Base-by-base conservation (phyloP, 2,329 filamentous ascomycete species). In the Colletotrichum aenigma region DNA sequence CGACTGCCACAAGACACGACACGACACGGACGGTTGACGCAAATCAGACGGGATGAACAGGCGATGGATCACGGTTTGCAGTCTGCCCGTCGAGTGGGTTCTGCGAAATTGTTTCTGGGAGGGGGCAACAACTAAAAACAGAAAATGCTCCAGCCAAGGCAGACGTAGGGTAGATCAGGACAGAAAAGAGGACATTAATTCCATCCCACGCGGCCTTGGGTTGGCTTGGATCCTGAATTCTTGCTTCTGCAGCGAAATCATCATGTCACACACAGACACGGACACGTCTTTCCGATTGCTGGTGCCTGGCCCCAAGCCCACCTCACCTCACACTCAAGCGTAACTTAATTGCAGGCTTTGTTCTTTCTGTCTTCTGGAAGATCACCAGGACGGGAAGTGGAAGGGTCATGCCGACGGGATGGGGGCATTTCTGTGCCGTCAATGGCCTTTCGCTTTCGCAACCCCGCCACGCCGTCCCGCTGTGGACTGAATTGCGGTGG, bases 21-120 rank as follows among this genome's bases (percentile, higher is more conserved):
- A 62, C 38, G 38, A 62, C 21, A 62, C n/a, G 12, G 24, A 38
- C 60, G 12, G 18, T n/a, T 21, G 36, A 66, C 21, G 26, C 24
- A 69, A 30, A 69, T 34, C 48, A 64, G 66, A 43, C 34, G 71
- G 60, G 71, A 70, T 65, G 66, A 73, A 73, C 65, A 70, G 56
- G 56, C 34, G 48, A 65, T 71, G 26, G 60, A 65, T 71, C 26
- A 62, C 56, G 66, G 34, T 55, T 55, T 48, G 16, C 38, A 64
- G 71, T 32, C 66, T 16, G 32, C 58, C 66, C 70, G 18, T 60
- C 13, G 18, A 30, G 71, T 70, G 67, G 66, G 24, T 18, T 65
- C 8, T 36, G 30, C 43, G 21, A 65, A 60, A 66, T 32, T 21
- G 30, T 32, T 26, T 60, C 21, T 58, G 21, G 30, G 56, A 34